Evolutionary conservation across 768 basidiomycete species (phyloP).

Genomic region (Rhodotorula kratochvilovae): DNA sequence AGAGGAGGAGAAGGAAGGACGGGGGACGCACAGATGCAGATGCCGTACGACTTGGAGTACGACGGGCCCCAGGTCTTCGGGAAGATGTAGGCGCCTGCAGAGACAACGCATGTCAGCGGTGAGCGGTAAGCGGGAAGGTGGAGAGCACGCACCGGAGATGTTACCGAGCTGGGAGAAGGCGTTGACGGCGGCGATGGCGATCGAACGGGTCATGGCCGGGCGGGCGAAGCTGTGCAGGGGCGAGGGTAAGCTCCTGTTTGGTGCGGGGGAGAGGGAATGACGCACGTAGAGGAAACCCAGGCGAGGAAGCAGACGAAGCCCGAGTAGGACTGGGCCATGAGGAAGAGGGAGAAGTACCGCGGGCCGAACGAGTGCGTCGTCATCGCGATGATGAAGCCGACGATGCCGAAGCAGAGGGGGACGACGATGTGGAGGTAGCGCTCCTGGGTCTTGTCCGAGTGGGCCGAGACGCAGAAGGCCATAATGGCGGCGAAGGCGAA

Average conservation of each 20-base stretch:
- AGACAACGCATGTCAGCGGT: too few relatives aligned
- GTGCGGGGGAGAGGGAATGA: conserved; percentile 40
- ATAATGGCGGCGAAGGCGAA: conserved; percentile 38
- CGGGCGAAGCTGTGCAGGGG: conserved; percentile 61
- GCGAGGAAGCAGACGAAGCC: conserved; percentile 61
- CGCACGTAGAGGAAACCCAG: conserved; percentile 53
- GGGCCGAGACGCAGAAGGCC: conserved; percentile 46
- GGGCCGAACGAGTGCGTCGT: conserved; percentile 54
- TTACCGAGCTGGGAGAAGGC: conserved; percentile 59
- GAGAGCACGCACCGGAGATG: conserved; percentile 55
- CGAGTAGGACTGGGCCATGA: conserved; percentile 60
- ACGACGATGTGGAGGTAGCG: conserved; percentile 63
- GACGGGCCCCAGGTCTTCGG: conserved; percentile 50
- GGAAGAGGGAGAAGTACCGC: conserved; percentile 38
- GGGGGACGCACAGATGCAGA: conserved; percentile 56
- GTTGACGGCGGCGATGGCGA: conserved; percentile 61
- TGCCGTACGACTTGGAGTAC: conserved; percentile 55
- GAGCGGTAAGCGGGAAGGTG: too few relatives aligned
- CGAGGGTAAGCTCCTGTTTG: conserved; percentile 47
- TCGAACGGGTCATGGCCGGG: conserved; percentile 80
- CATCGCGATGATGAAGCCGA: conserved; percentile 65
- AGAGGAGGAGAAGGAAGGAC: conserved; percentile 38
- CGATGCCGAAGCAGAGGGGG: conserved; percentile 58
- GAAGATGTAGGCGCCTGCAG: conserved; percentile 53
- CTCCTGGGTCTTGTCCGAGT: conserved; percentile 67